Evolutionary conservation across 495 filamentous ascomycete species (phyloP), one percentile per base, ranked within the genome.

Genomic region (Podospora conica): DNA sequence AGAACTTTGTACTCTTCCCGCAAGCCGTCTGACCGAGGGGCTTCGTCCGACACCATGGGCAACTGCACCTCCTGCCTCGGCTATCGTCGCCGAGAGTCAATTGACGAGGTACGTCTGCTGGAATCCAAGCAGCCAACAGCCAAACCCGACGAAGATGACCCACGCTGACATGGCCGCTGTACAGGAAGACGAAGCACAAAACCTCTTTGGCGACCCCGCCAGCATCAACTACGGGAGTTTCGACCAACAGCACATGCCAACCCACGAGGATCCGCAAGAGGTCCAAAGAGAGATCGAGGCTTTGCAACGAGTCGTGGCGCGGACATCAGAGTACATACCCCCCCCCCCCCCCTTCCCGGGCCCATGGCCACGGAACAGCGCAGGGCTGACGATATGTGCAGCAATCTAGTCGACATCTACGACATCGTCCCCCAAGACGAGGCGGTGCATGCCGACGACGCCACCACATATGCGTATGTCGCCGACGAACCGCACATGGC

Each of bases 361-460:
- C 58, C 65, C 65, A 58, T 25, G 59, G 64, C 24, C 7, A 28
- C 28, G 65, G 69, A 57, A 66, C 25, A 56, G 58, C 11, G 20
- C 53, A 68, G 61, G 70, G 65, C 76, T 81, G 63, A 81, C 72
- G 3, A 27, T 25, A 56, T 67, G 55, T 67, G 64, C 68, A 86
- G 84, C 64, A 83, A 83, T 72, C 79, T 86, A 64, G 83, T 86
- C 63, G 84, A 86, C 72, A 83, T 86, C 61, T 86, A 85, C 76
- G 84, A 84, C 57, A 84, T 86, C 71, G 77, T 80, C 18, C 81
- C 82, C 28, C 79, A 82, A 61, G 80, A 79, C 66, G 69, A 70
- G 57, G 54, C 40, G 68, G 72, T 55, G 24, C 66, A 68, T n/a
- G 20, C 75, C 70, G 59, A 69, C 63, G 65, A 71, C 68, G 71